Evolutionary conservation across 495 filamentous ascomycete genomes (phyloP).

Genomic region (Tuber brumale): DNA sequence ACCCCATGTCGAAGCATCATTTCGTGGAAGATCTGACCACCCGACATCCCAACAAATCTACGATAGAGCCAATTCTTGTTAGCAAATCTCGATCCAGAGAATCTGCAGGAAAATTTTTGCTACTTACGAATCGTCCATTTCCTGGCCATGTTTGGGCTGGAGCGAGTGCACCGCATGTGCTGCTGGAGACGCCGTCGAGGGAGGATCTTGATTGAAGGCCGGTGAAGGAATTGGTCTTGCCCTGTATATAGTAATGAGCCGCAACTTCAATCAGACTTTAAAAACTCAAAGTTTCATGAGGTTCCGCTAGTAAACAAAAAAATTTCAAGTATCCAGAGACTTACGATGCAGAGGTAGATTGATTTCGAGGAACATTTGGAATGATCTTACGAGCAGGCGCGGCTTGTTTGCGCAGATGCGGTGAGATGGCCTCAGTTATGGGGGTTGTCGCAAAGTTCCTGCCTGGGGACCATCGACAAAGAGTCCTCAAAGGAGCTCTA

Average conservation of each 20-base stretch:
- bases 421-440: constrained; percentile 33
- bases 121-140: constrained; percentile 70
- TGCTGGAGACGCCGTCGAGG: constrained; percentile 46
- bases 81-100: constrained; percentile 11
- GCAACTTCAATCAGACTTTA: constrained; percentile 10
- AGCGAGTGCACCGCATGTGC: constrained; percentile 63
- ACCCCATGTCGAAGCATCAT: constrained; percentile 94
- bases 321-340: constrained; percentile 5
- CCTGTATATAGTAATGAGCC: constrained; percentile 38
- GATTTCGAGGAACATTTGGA: constrained; percentile 28
- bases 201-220: constrained; percentile 60
- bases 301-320: background rate
- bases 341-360: constrained; percentile 38
- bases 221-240: constrained; percentile 59
- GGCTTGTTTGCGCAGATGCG: constrained; percentile 28
- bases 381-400: constrained; percentile 16
- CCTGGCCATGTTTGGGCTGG: constrained; percentile 53
- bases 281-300: background rate
- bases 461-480: constrained; percentile 20
- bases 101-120: constrained; percentile 24
- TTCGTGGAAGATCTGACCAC: constrained; percentile 97
- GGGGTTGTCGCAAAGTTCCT: constrained; percentile 35
- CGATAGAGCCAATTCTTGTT: constrained; percentile 39
- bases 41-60: constrained; percentile 88
- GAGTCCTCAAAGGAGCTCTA: constrained; percentile 31